phyloP scores from a whole-genome alignment of 2,329 filamentous ascomycete genomes.

The Aspergillus hiratsukae region DNA sequence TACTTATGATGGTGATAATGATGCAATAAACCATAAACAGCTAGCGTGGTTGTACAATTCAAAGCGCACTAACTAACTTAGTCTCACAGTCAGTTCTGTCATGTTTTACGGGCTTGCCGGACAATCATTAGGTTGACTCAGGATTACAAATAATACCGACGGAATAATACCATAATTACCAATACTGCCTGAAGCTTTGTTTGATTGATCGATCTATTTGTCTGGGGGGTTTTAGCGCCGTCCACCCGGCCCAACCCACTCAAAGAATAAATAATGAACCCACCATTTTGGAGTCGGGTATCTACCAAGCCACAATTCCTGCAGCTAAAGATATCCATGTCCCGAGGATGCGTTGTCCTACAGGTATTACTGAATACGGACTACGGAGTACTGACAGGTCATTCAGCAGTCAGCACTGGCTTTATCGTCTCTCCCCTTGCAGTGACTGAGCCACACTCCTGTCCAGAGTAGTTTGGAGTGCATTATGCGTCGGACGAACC shows the following conservation, averaged over 20 bases:
- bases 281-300: neutral
- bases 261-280: neutral
- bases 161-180: neutral
- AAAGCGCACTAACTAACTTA: neutral
- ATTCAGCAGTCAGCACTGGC: neutral
- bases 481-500: neutral
- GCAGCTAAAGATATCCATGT: neutral
- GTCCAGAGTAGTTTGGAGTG: neutral
- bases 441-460: neutral
- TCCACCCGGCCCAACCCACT: neutral
- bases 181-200: neutral
- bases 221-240: neutral
- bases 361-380: neutral
- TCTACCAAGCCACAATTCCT: neutral
- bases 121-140: too few species aligned
- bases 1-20: neutral
- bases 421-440: neutral
- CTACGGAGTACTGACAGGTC: neutral
- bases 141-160: neutral
- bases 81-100: neutral
- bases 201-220: neutral
- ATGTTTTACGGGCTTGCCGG: neutral
- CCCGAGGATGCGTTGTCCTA: neutral
- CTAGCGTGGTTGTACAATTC: neutral
- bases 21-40: neutral